Base-by-base conservation (phyloP, 345 rosid species). In the Sisymbrium irio region DNA sequence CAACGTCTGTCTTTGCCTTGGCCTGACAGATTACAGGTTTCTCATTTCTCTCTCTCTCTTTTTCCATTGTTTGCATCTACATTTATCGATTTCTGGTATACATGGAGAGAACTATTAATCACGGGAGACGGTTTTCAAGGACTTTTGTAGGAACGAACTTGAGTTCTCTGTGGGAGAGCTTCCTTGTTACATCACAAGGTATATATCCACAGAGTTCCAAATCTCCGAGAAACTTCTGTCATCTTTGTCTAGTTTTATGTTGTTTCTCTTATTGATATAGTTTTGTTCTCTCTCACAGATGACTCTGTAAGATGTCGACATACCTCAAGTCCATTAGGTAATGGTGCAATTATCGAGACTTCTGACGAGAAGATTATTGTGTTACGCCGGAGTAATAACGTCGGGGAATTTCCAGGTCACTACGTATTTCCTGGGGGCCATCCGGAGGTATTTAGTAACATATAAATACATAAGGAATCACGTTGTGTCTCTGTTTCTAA, bases 371-470 rank as follows among this genome's bases (percentile, higher is more conserved):
- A 83, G 87, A 79, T 91, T 59, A 79, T 89, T 30, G 77, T 89
- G 50, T 75, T 91, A 74, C 82, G 81, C 74, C 87, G 97, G 81
- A 94, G 98, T 84, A 42, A 88, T 41, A 87, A 89, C 79, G 97
- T 91, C 40, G 97, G 96, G 46, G 98, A 94, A 67, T 94, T 91
- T 82, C 95, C 98, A 50, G 92, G 97, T 30, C 85, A 91, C 75
- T 87, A 82, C 54, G 98, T 91, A 50, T 91, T 91, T 41, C 97
- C 97, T 11, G 97, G 97, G 57, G 97, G 96, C 25, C 97, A 94
- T 82, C 97, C 97, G 36, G 96, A 91, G 97, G 98, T 88, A 74
- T 44, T 10, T 47, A 1, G 9, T 42, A 14, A 14, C 9, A 8
- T 19, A 18, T 25, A 49, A 9, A 3, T 49, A 0, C 7, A 19